Evolutionary conservation across 306 rosid species (phyloP).

Genomic region (Ammopiptanthus mongolicus): DNA sequence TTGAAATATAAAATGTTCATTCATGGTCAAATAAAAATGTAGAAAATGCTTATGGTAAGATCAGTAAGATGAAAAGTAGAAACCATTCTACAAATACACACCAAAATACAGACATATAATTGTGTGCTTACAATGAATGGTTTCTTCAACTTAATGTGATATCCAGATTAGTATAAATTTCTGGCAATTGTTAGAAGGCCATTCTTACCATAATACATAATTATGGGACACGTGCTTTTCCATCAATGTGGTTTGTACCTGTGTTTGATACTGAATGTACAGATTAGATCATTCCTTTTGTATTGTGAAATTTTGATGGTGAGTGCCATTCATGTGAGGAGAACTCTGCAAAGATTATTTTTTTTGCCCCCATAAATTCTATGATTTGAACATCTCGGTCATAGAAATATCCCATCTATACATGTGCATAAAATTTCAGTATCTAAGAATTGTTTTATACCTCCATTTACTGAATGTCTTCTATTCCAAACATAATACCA

Average conservation of each 20-base stretch:
- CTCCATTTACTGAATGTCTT: conserved; percentile 17
- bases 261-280: not conserved
- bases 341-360: not conserved
- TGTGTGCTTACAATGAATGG: not conserved
- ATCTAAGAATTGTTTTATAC: conserved; percentile 4
- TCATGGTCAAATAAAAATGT: not conserved
- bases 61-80: not conserved
- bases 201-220: not conserved
- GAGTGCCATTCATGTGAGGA: not conserved
- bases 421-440: not conserved
- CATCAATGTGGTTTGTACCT: not conserved
- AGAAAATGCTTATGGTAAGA: not conserved
- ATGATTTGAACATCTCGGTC: conserved; percentile 7
- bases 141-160: not conserved
- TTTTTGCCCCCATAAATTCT: not conserved
- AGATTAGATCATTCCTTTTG: not conserved
- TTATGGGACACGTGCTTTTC: not conserved
- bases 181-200: not conserved
- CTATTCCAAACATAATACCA: conserved; percentile 27
- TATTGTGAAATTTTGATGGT: conserved; percentile 8
- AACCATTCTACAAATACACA: not conserved
- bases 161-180: not conserved
- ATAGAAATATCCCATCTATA: not conserved
- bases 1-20: not conserved
- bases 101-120: not conserved